Conservation (phyloP, 768 basidiomycete species). For the Tephrocybe sp. region DNA sequence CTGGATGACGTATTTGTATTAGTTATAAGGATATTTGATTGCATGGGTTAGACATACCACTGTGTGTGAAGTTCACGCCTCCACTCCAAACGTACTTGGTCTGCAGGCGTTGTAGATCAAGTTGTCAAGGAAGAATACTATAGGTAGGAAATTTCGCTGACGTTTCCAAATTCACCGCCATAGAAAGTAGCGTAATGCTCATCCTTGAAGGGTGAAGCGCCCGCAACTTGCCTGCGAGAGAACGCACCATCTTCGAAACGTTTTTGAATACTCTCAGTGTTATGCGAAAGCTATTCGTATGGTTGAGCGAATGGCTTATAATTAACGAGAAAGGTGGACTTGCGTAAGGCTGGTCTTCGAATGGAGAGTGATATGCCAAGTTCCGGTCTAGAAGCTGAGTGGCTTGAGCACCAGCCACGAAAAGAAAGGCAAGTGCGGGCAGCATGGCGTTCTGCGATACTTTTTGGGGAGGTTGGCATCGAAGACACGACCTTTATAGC, state of each 20-base stretch:
- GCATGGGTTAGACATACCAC: neutral
- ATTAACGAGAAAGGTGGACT: neutral
- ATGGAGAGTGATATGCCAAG: neutral
- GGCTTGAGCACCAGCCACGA: neutral
- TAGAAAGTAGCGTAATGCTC: conserved; percentile 13
- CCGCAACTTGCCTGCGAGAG: conserved; percentile 7
- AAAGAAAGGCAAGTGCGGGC: neutral
- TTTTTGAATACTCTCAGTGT: neutral
- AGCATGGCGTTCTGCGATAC: neutral
- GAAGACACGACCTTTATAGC: no score
- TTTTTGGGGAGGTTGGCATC: neutral
- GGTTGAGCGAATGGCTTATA: neutral
- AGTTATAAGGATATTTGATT: no score
- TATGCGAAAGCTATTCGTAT: neutral
- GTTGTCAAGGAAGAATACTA: neutral
- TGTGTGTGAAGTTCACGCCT: conserved; percentile 6
- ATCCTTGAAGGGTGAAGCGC: conserved; percentile 9
- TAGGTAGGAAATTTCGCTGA: neutral
- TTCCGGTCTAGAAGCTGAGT: neutral
- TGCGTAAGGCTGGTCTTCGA: neutral
- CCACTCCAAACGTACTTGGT: conserved; percentile 5
- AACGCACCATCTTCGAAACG: conserved; percentile 2
- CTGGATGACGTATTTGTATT: neutral
- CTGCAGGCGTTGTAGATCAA: neutral
- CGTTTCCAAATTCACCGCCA: conserved; percentile 11